phyloP scores from a whole-genome alignment of 345 rosid genomes.

The Melaleuca quinquenervia region DNA sequence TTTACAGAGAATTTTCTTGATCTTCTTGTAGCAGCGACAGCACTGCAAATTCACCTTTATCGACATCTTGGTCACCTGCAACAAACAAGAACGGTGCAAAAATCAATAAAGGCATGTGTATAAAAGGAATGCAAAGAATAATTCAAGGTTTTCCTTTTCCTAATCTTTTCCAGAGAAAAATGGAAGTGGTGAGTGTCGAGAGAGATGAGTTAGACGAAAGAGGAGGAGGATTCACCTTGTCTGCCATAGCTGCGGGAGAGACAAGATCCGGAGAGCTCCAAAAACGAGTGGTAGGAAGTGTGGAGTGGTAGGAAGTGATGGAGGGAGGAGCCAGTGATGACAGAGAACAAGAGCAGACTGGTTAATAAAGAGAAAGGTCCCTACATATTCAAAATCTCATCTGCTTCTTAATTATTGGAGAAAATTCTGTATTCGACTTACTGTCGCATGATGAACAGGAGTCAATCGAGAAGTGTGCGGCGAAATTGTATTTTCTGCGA shows the following conservation, averaged over 20 bases:
- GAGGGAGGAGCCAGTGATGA: background rate
- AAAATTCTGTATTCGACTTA: background rate
- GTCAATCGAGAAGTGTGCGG: background rate
- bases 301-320: conserved; percentile 10
- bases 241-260: conserved; percentile 10
- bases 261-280: background rate
- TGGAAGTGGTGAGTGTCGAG: background rate
- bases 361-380: background rate
- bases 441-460: background rate
- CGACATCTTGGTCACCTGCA: background rate
- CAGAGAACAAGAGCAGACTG: background rate
- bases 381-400: background rate
- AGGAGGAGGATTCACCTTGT: conserved; percentile 3
- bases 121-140: background rate
- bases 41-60: conserved; percentile 31
- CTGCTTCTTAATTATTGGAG: background rate
- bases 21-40: conserved; percentile 55
- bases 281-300: background rate
- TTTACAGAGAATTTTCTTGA: conserved; percentile 60
- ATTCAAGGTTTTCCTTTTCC: background rate
- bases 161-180: background rate
- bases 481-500: background rate
- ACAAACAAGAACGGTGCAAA: background rate
- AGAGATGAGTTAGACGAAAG: background rate
- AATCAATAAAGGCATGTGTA: background rate